phyloP scores from a whole-genome alignment of 306 rosid species.

The Vigna angularis region DNA sequence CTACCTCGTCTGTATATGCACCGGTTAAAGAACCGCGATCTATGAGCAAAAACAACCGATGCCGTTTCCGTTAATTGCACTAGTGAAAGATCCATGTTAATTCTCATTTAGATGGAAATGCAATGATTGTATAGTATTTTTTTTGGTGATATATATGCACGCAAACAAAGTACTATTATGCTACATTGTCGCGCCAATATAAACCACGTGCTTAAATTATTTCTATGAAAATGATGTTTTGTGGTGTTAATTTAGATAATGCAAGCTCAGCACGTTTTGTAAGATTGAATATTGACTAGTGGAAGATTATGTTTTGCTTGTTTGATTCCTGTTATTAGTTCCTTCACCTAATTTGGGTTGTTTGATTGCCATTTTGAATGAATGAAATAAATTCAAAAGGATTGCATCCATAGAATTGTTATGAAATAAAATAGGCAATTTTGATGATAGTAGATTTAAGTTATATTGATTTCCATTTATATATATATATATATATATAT shows the following conservation, averaged over 20 bases:
- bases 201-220: constrained; percentile 10
- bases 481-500: too few relatives aligned
- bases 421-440: neutral
- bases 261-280: neutral
- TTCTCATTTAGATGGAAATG: neutral
- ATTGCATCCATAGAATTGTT: neutral
- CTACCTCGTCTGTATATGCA: too few relatives aligned
- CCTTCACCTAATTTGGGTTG: neutral
- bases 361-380: neutral
- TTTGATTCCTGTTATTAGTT: neutral
- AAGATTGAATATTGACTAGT: neutral
- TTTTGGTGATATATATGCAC: neutral
- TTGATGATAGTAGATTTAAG: too few relatives aligned
- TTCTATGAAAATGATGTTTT: constrained; percentile 20
- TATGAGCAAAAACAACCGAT: too few relatives aligned
- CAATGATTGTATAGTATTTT: neutral
- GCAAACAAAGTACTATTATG: neutral
- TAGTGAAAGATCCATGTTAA: too few relatives aligned
- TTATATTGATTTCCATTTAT: too few relatives aligned
- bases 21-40: too few relatives aligned
- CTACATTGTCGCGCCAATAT: neutral
- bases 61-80: too few relatives aligned
- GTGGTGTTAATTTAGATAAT: neutral
- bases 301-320: neutral
- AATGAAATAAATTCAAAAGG: neutral